These are phyloP conservation scores for Candida coquimbonensis DNA, from an alignment of 805 yeast genomes.

Conservation along the genomic window DNA sequence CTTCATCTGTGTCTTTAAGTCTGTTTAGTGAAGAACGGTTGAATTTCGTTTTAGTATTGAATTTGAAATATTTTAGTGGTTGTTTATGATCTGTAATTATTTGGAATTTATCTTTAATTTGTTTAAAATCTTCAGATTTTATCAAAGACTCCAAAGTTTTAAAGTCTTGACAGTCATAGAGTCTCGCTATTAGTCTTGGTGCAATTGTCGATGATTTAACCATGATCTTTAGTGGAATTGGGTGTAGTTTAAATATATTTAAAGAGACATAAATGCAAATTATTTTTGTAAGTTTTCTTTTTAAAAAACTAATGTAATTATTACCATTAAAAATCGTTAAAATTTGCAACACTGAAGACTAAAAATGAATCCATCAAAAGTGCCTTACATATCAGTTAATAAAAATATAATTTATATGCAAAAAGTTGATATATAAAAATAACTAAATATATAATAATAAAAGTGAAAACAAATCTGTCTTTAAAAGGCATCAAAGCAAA, in stretches of 20 bases:
- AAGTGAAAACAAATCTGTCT: background rate
- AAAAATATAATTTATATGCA: background rate
- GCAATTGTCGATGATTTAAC: background rate
- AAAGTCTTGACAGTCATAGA: background rate
- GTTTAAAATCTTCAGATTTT: background rate
- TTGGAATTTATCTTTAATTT: background rate
- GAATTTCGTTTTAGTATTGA: background rate
- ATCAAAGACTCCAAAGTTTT: background rate
- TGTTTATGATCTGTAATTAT: constrained; percentile 8
- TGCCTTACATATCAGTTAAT: background rate
- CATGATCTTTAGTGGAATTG: no score
- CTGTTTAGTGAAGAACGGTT: background rate
- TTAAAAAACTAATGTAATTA: no score
- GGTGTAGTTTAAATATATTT: no score
- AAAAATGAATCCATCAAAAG: no score
- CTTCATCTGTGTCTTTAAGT: background rate
- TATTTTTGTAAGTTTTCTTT: background rate
- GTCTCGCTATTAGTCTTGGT: background rate
- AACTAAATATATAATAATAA: background rate
- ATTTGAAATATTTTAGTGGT: constrained; percentile 4
- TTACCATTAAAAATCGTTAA: no score
- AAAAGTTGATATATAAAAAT: background rate
- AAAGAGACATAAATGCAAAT: no score
- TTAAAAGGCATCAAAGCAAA: background rate
- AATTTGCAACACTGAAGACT: no score